phyloP scores from a whole-genome alignment of 2,329 filamentous ascomycete species.

The Claviceps arundinis region DNA sequence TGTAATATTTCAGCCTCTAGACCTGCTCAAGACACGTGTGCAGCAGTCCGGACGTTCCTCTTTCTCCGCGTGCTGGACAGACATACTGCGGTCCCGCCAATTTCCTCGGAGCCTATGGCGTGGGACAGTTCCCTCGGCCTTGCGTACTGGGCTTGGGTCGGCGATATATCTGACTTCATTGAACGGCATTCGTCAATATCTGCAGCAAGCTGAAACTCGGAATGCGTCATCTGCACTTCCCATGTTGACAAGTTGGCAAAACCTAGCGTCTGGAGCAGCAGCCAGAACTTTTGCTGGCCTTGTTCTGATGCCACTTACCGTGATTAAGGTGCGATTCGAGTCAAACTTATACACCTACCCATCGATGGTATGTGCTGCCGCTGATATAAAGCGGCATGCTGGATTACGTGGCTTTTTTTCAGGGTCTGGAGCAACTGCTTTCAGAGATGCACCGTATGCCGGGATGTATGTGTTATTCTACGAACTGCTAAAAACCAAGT shows the following conservation, averaged over 20 bases:
- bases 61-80: conserved; percentile 29
- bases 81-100: conserved; percentile 42
- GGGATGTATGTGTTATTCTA: conserved; percentile 92
- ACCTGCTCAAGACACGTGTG: conserved; percentile 90
- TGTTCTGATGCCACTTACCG: conserved; percentile 86
- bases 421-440: conserved; percentile 84
- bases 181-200: conserved; percentile 64
- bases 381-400: conserved; percentile 60
- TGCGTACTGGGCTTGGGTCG: conserved; percentile 83
- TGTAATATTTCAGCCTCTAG: conserved; percentile 82
- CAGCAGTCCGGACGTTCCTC: conserved; percentile 71
- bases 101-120: conserved; percentile 69
- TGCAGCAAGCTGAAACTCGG: conserved; percentile 20
- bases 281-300: conserved; percentile 81
- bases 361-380: conserved; percentile 57
- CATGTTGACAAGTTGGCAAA: conserved; percentile 70
- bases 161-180: conserved; percentile 89
- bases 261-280: conserved; percentile 70
- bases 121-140: conserved; percentile 80
- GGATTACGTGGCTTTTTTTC: conserved; percentile 80
- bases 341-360: conserved; percentile 74
- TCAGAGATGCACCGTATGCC: conserved; percentile 91
- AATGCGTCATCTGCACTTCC: conserved; percentile 58
- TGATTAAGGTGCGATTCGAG: conserved; percentile 94
- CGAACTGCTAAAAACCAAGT: conserved; percentile 61